Evolutionary conservation across 345 rosid species (phyloP), one percentile per base, ranked within the genome.

Genomic region (Hirschfeldia incana): DNA sequence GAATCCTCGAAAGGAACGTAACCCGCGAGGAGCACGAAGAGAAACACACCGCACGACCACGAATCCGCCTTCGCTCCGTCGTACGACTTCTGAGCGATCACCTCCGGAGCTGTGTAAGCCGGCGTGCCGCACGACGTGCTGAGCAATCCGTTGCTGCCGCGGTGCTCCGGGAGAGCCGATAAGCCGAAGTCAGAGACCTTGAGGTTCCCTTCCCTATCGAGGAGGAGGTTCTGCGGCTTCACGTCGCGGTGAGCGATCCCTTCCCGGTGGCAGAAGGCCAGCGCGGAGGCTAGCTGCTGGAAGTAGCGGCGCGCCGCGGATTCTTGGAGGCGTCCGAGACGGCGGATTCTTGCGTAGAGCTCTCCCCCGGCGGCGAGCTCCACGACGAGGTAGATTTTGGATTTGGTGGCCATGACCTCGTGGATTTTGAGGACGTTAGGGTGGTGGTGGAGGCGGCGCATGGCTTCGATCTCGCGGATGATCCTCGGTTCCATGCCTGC

Each of bases 31-130:
- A 94, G 46, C 46, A 87, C 84, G 58, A 81, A 92, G 11, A 92
- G 83, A 4, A 94, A 87, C 0, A 94, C 97, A 2, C 98, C 98
- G 33, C 98, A 94, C 7, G 98, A 92, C 98, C 98, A 94, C 1
- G 93, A 87, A 57, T 57, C 61, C 28, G 61, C 61, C 61, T 57
- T 57, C 4, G 11, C 61, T 26, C 61, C 61, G 28, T 89, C 89
- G 82, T 94, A 94, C 1, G 84, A 80, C 4, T 81, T 80, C 49
- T 86, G 83, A n/a, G 75, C 72, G 1, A 89, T 66, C 0, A 94
- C 89, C 83, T 94, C 98, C 37, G 98, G 98, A 1, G 98, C 91
- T 2, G 90, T 77, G 73, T 85, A 89, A 17, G 91, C 91, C 46
- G 93, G 93, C 0, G 94, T 90, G 8, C 98, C 98, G 73, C 98